Evolutionary conservation across 2,329 filamentous ascomycete genomes (phyloP), one percentile per base, ranked within the genome.

Genomic region (Alternaria longipes): DNA sequence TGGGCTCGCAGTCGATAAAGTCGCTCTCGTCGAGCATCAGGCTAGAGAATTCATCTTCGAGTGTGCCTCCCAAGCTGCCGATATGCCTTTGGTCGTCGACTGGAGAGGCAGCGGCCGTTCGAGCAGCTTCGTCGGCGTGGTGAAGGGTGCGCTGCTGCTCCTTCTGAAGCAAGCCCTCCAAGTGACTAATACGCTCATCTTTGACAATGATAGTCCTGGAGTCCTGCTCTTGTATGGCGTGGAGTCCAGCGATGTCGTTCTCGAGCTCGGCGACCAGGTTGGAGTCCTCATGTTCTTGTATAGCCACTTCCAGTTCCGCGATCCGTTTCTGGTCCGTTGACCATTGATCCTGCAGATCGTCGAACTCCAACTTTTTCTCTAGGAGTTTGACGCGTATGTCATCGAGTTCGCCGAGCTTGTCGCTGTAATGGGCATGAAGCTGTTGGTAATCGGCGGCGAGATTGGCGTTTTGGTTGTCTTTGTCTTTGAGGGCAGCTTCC

Each of bases 171-270:
- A 70, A 62, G 9, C 34, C 47, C 52, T 73, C 71, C 40, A 73
- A 65, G 28, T 66, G 56, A 26, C 46, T 51, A 51, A 73, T 73
- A 60, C 71, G 69, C 60, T 69, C 65, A 47, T 73, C 69, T 53
- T 72, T 73, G 63, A 73, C 63, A 3, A 59, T 36, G 22, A 72
- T 41, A 9, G 55, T 59, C 59, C 63, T 22, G 20, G 22, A 36
- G 30, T n/a, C 20, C 22, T 38, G 69, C 14, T 70, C 62, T n/a
- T 59, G 53, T 20, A 60, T 60, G 45, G 28, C 45, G 9, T 60
- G 41, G 14, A 66, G 40, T 20, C 44, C 45, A 3, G 64, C 60
- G n/a, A 68, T 45, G 38, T 71, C 68, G 34, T 60, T 46, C 51
- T 67, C 24, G 5, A 69, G 50, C 6, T 46, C 30, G 34, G 60